phyloP scores from a whole-genome alignment of 2,329 filamentous ascomycete genomes.

The Beauveria sp. region DNA sequence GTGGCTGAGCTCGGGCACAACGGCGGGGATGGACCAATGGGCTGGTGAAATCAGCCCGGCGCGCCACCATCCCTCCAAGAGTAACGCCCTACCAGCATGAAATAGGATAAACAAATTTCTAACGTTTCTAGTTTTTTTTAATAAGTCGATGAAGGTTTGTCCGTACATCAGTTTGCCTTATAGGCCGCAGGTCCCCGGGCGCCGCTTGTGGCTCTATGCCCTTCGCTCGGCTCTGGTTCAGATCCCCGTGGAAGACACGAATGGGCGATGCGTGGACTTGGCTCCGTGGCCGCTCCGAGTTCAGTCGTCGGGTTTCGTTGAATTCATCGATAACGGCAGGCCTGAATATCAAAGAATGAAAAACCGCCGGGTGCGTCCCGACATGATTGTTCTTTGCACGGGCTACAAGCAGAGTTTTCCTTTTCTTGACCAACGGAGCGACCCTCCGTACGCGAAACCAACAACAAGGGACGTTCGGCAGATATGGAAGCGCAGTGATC shows the following conservation, averaged over 20 bases:
- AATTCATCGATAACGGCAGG: slow-evolving; percentile 26
- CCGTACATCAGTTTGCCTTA: slow-evolving; percentile 29
- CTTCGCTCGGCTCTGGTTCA: slow-evolving; percentile 29
- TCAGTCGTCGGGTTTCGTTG: slow-evolving; percentile 23
- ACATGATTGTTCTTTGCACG: slow-evolving; percentile 36
- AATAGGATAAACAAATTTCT: too few species aligned
- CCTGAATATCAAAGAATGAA: slow-evolving; percentile 24
- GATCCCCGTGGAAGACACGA: slow-evolving; percentile 25
- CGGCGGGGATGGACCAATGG: slow-evolving; percentile 34
- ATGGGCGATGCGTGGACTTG: slow-evolving; percentile 30
- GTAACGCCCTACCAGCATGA: slow-evolving; percentile 6
- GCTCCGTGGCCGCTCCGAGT: slow-evolving; percentile 35
- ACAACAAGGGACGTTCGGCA: slow-evolving; percentile 41
- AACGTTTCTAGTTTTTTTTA: slow-evolving; percentile 29
- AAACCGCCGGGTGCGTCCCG: slow-evolving; percentile 25
- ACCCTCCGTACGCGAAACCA: slow-evolving; percentile 31
- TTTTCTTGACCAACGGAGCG: slow-evolving; percentile 23
- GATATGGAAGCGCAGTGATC: slow-evolving; percentile 36
- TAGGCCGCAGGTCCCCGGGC: slow-evolving; percentile 19
- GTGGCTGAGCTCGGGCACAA: slow-evolving; percentile 27
- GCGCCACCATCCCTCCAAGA: slow-evolving; percentile 23
- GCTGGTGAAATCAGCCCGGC: slow-evolving; percentile 29
- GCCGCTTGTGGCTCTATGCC: slow-evolving; percentile 15
- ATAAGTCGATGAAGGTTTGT: slow-evolving; percentile 29
- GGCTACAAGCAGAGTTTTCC: slow-evolving; percentile 36